Conservation (phyloP, 148 eudicot genomes). For the Amaranthus cruentus region DNA sequence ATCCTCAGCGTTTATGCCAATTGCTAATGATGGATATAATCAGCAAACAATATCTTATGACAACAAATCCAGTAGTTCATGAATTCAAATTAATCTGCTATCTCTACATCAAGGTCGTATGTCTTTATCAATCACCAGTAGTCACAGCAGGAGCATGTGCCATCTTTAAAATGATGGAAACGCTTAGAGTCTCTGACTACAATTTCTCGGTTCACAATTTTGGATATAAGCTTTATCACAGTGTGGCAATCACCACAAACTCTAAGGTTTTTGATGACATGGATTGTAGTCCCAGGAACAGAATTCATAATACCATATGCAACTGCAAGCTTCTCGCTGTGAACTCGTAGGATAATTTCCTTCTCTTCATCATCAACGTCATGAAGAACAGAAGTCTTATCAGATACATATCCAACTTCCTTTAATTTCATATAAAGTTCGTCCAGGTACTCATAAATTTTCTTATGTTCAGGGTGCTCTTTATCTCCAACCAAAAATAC, state of each 20-base stretch:
- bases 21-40: neutral
- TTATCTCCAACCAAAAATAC: conserved; percentile 62
- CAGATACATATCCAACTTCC: conserved; percentile 59
- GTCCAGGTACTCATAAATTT: conserved; percentile 44
- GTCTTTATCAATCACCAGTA: conserved; percentile 41
- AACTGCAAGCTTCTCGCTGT: conserved; percentile 70
- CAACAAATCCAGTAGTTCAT: neutral
- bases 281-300: conserved; percentile 48
- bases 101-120: neutral
- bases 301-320: conserved; percentile 53
- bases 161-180: conserved; percentile 61
- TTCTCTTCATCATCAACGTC: conserved; percentile 80
- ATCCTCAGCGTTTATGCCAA: neutral
- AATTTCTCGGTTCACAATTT: conserved; percentile 49
- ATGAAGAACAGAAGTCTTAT: conserved; percentile 57
- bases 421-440: conserved; percentile 45
- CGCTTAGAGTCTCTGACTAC: conserved; percentile 72
- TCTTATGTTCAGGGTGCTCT: conserved; percentile 53
- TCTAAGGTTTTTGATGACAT: conserved; percentile 60
- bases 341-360: conserved; percentile 48
- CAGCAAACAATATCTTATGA: neutral
- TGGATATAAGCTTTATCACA: conserved; percentile 54
- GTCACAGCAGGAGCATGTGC: conserved; percentile 64
- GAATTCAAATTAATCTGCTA: neutral
- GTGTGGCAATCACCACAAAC: conserved; percentile 70